Percentiles rank a stretch among this genome's conserved stretches.
phyloP scores from a whole-genome alignment of 2,329 filamentous ascomycete species.

The Stemphylium vesicarium region DNA sequence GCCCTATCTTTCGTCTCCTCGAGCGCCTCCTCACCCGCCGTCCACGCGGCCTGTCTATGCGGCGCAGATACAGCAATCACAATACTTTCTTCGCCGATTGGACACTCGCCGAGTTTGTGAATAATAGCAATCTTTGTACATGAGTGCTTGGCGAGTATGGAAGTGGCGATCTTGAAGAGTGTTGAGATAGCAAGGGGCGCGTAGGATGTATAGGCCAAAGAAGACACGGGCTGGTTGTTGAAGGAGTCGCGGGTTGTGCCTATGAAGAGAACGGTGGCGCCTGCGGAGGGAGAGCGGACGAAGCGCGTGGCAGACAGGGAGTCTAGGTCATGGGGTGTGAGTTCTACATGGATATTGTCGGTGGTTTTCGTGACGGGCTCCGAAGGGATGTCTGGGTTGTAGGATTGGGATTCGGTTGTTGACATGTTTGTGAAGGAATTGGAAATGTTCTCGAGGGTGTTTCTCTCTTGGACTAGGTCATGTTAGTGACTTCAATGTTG shows the following conservation, averaged over 20 bases:
- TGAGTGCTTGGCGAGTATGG: constrained; percentile 64
- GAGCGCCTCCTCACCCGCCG: constrained; percentile 84
- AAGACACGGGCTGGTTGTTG: constrained; percentile 70
- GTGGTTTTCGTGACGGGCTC: constrained; percentile 37
- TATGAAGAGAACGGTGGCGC: constrained; percentile 44
- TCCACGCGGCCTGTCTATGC: constrained; percentile 85
- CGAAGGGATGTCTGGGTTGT: constrained; percentile 36
- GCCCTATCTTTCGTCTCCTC: constrained; percentile 84
- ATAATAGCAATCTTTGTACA: constrained; percentile 78
- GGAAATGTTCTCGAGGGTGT: not conserved
- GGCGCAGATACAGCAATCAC: constrained; percentile 83
- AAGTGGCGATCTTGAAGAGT: constrained; percentile 68
- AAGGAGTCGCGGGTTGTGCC: constrained; percentile 82
- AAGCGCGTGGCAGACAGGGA: constrained; percentile 64
- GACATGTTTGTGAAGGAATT: constrained; percentile 22
- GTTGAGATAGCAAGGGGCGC: constrained; percentile 71
- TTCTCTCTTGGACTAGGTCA: too few species aligned
- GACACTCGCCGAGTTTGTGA: constrained; percentile 84
- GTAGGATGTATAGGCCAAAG: constrained; percentile 79
- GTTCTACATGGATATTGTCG: constrained; percentile 66
- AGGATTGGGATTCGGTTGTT: constrained; percentile 34
- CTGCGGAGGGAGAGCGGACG: constrained; percentile 63
- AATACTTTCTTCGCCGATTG: constrained; percentile 92
- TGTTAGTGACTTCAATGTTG: too few species aligned
- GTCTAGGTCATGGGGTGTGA: constrained; percentile 69